Evolutionary conservation across 148 eudicot genomes (phyloP).

Genomic region (Gaultheria prostrata): DNA sequence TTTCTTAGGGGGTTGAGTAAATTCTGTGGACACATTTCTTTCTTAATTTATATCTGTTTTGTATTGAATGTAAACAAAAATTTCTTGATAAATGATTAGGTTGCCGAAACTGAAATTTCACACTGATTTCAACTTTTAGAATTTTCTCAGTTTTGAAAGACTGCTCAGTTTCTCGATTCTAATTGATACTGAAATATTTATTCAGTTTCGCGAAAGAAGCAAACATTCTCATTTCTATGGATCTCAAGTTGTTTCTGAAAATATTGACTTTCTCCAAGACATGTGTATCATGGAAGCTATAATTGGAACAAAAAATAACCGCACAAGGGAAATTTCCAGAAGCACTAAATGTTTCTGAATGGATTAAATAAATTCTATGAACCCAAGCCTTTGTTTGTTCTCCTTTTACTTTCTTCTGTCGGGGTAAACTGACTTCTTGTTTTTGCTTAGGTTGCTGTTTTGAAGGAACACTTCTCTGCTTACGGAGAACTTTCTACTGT

Average conservation of each 20-base stretch:
- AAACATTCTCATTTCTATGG: neutral
- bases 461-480: slow-evolving; percentile 66
- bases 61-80: neutral
- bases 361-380: slow-evolving; percentile 2
- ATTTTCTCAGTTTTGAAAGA: neutral
- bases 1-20: neutral
- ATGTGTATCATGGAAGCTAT: neutral
- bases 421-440: neutral
- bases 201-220: neutral
- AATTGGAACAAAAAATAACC: neutral
- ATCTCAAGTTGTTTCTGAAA: neutral
- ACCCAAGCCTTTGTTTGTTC: neutral
- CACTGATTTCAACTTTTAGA: neutral
- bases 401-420: neutral
- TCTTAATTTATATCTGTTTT: no score
- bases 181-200: neutral
- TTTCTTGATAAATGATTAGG: slow-evolving; percentile 12
- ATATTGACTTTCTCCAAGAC: neutral
- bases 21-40: neutral
- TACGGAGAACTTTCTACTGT: slow-evolving; percentile 56
- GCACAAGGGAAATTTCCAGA: neutral
- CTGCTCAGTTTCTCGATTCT: neutral
- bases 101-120: slow-evolving; percentile 29
- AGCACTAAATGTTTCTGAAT: neutral
- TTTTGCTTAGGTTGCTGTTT: slow-evolving; percentile 53